Percentiles rank a stretch among this genome's conserved stretches.
phyloP scores from a whole-genome alignment of 2,329 filamentous ascomycete species.

The Sclerotinia spermophila region DNA sequence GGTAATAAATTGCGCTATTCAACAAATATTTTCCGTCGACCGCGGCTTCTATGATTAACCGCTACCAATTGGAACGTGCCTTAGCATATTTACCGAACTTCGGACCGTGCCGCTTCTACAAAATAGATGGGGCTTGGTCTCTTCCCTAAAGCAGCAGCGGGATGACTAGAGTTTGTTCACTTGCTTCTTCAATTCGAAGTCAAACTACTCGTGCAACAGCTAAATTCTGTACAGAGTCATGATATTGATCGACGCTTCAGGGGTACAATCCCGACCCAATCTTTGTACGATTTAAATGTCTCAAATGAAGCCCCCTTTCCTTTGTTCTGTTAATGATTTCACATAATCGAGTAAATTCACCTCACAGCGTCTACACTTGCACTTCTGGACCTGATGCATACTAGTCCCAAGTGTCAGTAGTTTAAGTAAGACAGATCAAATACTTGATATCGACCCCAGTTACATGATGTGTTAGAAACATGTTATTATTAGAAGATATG shows the following conservation, averaged over 20 bases:
- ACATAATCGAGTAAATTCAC: background rate
- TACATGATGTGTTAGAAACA: background rate
- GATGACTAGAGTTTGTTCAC: background rate
- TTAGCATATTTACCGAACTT: background rate
- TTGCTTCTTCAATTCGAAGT: background rate
- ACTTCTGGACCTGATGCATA: background rate
- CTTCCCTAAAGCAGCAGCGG: background rate
- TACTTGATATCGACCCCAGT: background rate
- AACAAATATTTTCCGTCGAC: background rate
- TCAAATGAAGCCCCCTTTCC: background rate
- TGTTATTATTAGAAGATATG: background rate
- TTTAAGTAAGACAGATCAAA: background rate
- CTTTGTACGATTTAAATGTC: background rate
- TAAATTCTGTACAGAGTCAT: too few relatives aligned
- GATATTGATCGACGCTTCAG: background rate
- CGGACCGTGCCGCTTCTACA: background rate
- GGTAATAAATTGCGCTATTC: background rate
- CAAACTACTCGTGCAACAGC: background rate
- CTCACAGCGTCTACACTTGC: background rate
- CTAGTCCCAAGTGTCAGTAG: background rate
- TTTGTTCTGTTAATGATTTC: background rate
- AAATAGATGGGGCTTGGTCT: background rate
- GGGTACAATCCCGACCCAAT: background rate
- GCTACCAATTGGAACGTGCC: background rate
- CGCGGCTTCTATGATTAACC: slow-evolving; percentile 1